Percentiles rank a stretch among this genome's conserved stretches.
These are phyloP conservation scores for Arachis hypogaea DNA, from an alignment of 306 rosid genomes.

Conservation along the genomic window DNA sequence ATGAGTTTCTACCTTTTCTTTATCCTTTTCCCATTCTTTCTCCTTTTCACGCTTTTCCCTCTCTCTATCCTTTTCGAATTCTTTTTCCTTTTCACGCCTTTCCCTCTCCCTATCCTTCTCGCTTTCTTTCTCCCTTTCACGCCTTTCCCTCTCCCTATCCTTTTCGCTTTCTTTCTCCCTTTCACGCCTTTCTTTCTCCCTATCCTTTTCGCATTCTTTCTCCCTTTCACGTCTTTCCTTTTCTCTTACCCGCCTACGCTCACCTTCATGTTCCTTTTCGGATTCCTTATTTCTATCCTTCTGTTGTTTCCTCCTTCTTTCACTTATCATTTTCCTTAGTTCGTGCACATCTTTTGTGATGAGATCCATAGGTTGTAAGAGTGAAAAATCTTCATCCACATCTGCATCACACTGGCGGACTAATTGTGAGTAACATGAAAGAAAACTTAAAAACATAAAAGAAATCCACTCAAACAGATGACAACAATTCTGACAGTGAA, in stretches of 20 bases:
- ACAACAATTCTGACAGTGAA: conserved; percentile 38
- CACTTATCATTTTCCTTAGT: conserved; percentile 75
- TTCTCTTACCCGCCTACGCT: conserved; percentile 65
- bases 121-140: conserved; percentile 66
- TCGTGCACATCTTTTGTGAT: conserved; percentile 86
- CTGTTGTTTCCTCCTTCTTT: conserved; percentile 61
- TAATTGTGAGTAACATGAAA: conserved; percentile 62
- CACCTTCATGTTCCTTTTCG: conserved; percentile 73
- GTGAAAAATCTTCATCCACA: conserved; percentile 92
- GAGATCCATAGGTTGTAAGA: conserved; percentile 87
- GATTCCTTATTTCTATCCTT: conserved; percentile 68
- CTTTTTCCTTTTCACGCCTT: conserved; percentile 68
- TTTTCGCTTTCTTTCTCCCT: conserved; percentile 64
- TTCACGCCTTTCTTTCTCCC: conserved; percentile 64
- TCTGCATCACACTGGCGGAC: conserved; percentile 93
- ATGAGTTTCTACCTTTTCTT: conserved; percentile 60
- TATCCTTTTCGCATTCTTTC: conserved; percentile 64
- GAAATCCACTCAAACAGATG: conserved; percentile 33
- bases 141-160: conserved; percentile 32
- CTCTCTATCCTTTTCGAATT: conserved; percentile 67
- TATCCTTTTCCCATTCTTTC: conserved; percentile 63
- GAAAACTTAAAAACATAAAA: conserved; percentile 20
- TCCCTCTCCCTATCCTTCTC: conserved; percentile 75
- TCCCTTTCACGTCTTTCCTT: conserved; percentile 74
- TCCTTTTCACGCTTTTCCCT: conserved; percentile 71